Base-by-base conservation (phyloP, 2,329 filamentous ascomycete genomes). In the Domatiomyces globalis region DNA sequence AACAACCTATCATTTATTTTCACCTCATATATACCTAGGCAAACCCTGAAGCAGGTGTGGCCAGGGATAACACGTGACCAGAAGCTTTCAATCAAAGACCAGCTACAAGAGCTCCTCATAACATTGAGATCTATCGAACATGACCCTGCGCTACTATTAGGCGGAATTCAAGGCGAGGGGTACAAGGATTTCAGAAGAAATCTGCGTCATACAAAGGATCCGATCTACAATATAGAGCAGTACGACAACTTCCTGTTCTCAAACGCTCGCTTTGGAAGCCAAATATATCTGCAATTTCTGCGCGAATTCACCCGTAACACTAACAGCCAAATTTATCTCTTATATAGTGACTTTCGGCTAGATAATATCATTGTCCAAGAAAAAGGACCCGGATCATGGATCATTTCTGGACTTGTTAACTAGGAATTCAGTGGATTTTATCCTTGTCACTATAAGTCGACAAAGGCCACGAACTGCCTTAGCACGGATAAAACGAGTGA, bases 171-270 rank as follows among this genome's bases (percentile, higher is more conserved):
- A 25, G 33, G 33, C 33, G 48, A 49, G 42, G 48, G 48, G 5
- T 49, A 18, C n/a, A 49, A 49, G 36, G 48, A 49, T 44, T 22
- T 25, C 18, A 43, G 48, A 44, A 25, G 48, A 18, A n/a, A 49
- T 25, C 44, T 43, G n/a, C 48, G 36, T 17, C 22, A 10, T 15
- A 22, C 18, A n/a, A 22, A 49, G 27, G 42, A 17, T 12, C 19
- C 15, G n/a, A 25, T 49, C 15, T 44, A 15, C 36, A 49, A 36
- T 10, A 18, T 43, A 6, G 12, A 36, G 19, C 25, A 49, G 17
- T 44, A 43, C 18, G 44, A 43, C 18, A 25, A 49, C 48, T 49
- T 49, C 15, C 48, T 49, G 17, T 44, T 49, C 42, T 49, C 48
- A 7, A 44, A 49, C 18, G 36, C 39, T 7, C 8, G 25, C 12